Evolutionary conservation across 371 early-diverging fungal genomes (phyloP).

Genomic region (Dipsacomyces acuminosporus): DNA sequence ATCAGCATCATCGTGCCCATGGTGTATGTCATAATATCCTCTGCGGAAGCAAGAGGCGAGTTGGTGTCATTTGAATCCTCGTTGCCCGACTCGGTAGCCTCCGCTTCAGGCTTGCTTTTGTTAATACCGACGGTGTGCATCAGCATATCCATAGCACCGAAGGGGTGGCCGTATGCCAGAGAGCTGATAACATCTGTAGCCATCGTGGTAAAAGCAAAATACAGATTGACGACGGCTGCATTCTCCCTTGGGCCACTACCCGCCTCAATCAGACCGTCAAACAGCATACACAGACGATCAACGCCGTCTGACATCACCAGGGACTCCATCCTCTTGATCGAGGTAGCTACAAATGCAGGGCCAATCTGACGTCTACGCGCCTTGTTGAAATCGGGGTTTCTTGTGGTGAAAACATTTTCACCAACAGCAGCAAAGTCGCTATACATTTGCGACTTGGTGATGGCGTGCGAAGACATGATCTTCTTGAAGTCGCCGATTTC

Average conservation of each 20-base stretch:
- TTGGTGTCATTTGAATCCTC: background rate
- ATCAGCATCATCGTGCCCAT: slow-evolving; percentile 25
- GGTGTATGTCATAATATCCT: slow-evolving; percentile 8
- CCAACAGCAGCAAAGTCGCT: slow-evolving; percentile 11
- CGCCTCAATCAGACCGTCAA: slow-evolving; percentile 7
- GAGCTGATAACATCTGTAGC: slow-evolving; percentile 15
- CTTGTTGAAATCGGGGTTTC: slow-evolving; percentile 13
- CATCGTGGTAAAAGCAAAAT: slow-evolving; percentile 22
- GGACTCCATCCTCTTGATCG: slow-evolving; percentile 23
- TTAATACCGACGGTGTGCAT: background rate
- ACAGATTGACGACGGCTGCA: slow-evolving; percentile 1
- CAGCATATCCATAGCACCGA: slow-evolving; percentile 11
- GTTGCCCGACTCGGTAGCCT: background rate
- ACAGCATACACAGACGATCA: slow-evolving; percentile 8
- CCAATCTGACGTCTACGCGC: slow-evolving; percentile 22
- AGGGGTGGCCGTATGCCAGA: slow-evolving; percentile 10
- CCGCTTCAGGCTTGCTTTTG: no score
- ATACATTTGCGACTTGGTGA: slow-evolving; percentile 23
- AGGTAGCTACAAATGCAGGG: slow-evolving; percentile 12
- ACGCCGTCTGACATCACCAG: slow-evolving; percentile 15
- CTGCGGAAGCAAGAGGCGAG: background rate
- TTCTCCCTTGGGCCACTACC: no score
- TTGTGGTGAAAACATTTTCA: slow-evolving; percentile 21
- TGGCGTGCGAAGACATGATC: slow-evolving; percentile 10
- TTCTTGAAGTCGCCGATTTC: slow-evolving; percentile 16